Evolutionary conservation across 1,139 yeast species (phyloP), one percentile per base, ranked within the genome.

Genomic region (Sugiyamaella castrensis): DNA sequence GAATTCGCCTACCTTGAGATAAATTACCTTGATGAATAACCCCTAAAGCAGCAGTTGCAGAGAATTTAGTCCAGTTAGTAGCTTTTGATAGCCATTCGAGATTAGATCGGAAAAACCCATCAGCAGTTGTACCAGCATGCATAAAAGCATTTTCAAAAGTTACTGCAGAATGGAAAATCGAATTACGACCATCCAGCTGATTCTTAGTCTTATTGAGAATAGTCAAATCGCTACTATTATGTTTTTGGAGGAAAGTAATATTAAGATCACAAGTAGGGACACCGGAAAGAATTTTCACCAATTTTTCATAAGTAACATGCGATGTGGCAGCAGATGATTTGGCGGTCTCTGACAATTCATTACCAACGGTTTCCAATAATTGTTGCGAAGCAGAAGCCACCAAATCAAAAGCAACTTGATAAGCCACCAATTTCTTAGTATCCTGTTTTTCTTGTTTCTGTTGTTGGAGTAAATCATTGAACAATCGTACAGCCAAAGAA

Each of bases 1-100:
- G 77, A 46, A 92, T 82, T 56, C 84, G 80, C 66, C 83, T 82
- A 51, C 98, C 98, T 66, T 88, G 96, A 1, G 95, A 80, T 55
- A 92, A 76, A 66, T 92, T 91, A 47, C 98, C 98, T 64, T 86
- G 87, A 65, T 92, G 98, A 60, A 92, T 91, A 31, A 92, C 98
- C 66, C 99, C 99, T 53, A 94, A 75, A 11, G 98, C 97, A 15
- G 98, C 98, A 29, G 98, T 92, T 6, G 98, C 98, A 0, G 96
- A 82, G 66, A 92, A 92, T 66, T 92, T 92, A 8, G 97, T 91
- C 99, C 99, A 92, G 69, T 91, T 91, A 45, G 94, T 84, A 10
- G 98, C 98, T 71, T 89, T 88, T 34, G 96, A 95, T 58, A 92
- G 76, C 98, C 98, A 94, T 63, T 92, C 97, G 60, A 91, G 75